Conservation (phyloP, 2,329 filamentous ascomycete genomes). For the Parasarocladium wereldwijsianum region DNA sequence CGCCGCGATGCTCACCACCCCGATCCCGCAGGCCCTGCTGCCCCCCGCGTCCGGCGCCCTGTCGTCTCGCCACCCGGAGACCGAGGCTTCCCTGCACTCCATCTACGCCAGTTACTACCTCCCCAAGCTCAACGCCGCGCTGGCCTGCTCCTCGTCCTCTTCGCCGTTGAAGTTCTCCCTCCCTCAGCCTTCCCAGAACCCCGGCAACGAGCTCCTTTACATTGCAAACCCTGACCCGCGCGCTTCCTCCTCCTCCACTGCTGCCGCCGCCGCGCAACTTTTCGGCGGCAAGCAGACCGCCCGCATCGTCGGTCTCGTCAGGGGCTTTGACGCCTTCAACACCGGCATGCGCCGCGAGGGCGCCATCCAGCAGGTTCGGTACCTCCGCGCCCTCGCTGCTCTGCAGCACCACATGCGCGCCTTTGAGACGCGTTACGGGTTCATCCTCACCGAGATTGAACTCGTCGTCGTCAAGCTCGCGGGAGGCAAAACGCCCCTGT, state of each 20-base stretch:
- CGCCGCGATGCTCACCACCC: constrained; percentile 55
- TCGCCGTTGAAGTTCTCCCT: no score
- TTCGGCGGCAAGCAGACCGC: constrained; percentile 32
- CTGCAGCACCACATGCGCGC: constrained; percentile 88
- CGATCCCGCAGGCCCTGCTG: constrained; percentile 36
- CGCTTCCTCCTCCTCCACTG: constrained; percentile 41
- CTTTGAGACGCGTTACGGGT: constrained; percentile 84
- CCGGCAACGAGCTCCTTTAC: constrained; percentile 43
- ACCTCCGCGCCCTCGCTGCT: constrained; percentile 73
- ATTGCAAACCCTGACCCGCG: no score
- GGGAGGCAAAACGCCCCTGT: constrained; percentile 56
- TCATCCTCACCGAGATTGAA: constrained; percentile 93
- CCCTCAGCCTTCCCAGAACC: constrained; percentile 26
- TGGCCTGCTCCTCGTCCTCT: constrained; percentile 61
- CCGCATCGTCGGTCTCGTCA: constrained; percentile 71
- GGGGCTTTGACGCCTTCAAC: constrained; percentile 89
- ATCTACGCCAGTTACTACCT: constrained; percentile 69
- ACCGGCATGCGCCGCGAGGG: constrained; percentile 81
- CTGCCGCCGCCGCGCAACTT: constrained; percentile 37
- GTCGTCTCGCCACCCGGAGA: constrained; percentile 57
- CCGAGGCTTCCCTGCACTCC: constrained; percentile 58
- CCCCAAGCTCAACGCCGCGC: constrained; percentile 73
- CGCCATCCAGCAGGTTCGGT: constrained; percentile 74
- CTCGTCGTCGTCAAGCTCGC: constrained; percentile 80
- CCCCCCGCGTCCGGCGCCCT: constrained; percentile 45